Evolutionary conservation across 495 filamentous ascomycete species (phyloP), one percentile per base, ranked within the genome.

Genomic region (Aspergillus heteromorphus): DNA sequence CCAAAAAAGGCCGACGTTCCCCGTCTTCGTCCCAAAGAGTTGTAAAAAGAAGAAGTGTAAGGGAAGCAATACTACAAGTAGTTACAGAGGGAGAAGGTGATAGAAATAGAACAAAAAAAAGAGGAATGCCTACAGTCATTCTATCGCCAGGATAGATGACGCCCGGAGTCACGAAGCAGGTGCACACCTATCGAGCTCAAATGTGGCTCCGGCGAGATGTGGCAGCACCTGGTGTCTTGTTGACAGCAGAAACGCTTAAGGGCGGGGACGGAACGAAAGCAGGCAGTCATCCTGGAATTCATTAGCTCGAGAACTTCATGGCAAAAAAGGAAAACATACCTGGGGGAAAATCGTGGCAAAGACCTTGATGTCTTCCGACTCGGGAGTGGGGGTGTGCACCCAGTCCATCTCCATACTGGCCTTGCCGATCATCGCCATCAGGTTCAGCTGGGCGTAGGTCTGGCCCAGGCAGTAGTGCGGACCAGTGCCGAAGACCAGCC

Each of bases 321-420:
- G 17, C 16, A 14, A 6, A 23, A 27, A 14, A 40, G 55, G 17
- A 36, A 64, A 43, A 73, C 86, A 71, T 77, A 95, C 92, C 86
- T 87, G 86, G 47, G 93, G 93, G 80, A 98, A 98, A 54, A 98
- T 93, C 20, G 90, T 96, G 9, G 95, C 93, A 73, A 98, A 98
- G 52, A 97, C 92, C 79, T 96, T 92, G 71, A 98, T 97, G 67
- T 95, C 85, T 74, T 98, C 95, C 0, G 89, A 95, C 43, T 74
- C 53, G 0, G 83, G 79, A 16, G 93, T 98, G 13, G 86, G 66
- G 62, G 87, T 80, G 71, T 98, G 93, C 70, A 85, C 81, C 93
- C 93, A 98, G 70, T 97, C 85, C 62, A 97, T 77, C 60, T 84
- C 77, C 67, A 96, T 78, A 62, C 89, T 88, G n/a, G 95, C 89